These are phyloP conservation scores for Puccinia horiana DNA, from an alignment of 1,284 basidiomycete species.

Conservation along the genomic window DNA sequence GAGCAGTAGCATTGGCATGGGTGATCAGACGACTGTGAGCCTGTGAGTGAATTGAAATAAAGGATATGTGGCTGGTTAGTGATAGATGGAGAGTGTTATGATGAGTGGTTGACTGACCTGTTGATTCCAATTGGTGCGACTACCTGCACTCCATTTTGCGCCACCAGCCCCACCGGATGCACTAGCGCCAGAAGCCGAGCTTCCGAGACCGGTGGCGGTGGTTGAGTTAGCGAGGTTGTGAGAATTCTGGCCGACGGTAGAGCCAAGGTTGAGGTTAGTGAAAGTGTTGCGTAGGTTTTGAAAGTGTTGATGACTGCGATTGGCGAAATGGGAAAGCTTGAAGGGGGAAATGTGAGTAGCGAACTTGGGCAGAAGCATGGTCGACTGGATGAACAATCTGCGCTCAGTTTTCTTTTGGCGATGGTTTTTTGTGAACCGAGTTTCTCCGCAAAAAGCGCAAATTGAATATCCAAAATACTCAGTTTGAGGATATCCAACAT, in stretches of 20 bases:
- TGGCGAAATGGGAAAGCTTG: constrained; percentile 48
- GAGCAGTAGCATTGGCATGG: constrained; percentile 27
- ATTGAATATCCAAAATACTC: too few relatives aligned
- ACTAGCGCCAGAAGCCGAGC: constrained; percentile 23
- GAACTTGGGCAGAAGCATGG: constrained; percentile 43
- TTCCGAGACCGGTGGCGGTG: constrained; percentile 6
- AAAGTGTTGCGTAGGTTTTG: constrained; percentile 39
- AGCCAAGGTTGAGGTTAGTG: constrained; percentile 43
- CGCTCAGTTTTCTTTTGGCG: too few relatives aligned
- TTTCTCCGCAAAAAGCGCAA: too few relatives aligned
- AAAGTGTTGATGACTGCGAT: constrained; percentile 37
- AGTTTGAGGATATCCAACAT: too few relatives aligned
- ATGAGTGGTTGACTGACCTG: constrained; percentile 26
- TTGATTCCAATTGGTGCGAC: constrained; percentile 47
- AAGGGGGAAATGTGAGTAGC: constrained; percentile 48
- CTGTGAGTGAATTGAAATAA: neutral
- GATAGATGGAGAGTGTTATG: neutral
- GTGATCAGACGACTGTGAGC: constrained; percentile 38
- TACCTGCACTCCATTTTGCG: constrained; percentile 45
- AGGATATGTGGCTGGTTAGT: neutral
- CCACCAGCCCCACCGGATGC: constrained; percentile 36
- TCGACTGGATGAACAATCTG: too few relatives aligned
- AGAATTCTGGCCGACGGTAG: constrained; percentile 37
- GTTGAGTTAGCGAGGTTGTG: constrained; percentile 3
- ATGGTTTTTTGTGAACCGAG: too few relatives aligned